These are phyloP conservation scores for Melampsora americana DNA, from an alignment of 1,284 basidiomycete genomes.

Conservation along the genomic window DNA sequence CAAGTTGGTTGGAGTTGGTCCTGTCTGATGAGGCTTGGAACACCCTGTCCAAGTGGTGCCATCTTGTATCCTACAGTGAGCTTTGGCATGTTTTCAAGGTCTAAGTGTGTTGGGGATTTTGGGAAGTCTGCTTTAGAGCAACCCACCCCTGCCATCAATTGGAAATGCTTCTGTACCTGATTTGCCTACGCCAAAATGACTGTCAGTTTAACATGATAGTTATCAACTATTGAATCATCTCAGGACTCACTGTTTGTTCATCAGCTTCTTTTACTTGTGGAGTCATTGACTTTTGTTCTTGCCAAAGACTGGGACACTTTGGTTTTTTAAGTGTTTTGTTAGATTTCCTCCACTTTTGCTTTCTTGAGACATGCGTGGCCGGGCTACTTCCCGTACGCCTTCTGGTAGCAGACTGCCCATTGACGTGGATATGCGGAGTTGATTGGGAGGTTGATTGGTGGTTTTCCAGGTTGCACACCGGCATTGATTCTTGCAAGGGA, in stretches of 20 bases:
- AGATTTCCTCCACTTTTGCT: no score
- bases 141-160: background rate
- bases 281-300: background rate
- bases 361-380: no score
- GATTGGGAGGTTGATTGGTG: no score
- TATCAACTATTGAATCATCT: background rate
- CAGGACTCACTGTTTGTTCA: background rate
- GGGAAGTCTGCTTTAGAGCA: conserved; percentile 12
- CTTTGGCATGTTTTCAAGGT: conserved; percentile 8
- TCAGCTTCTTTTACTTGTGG: background rate
- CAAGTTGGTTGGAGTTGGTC: background rate
- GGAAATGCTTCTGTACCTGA: background rate
- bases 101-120: conserved; percentile 7
- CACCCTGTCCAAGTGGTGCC: background rate
- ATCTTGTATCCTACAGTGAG: background rate
- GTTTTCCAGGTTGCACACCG: no score
- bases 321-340: background rate
- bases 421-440: no score
- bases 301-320: background rate
- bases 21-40: background rate
- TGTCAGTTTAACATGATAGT: background rate
- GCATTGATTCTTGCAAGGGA: no score
- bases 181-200: background rate
- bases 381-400: no score
- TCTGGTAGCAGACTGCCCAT: no score